These are phyloP conservation scores for Trichoderma afroharzianum DNA, from an alignment of 2,329 filamentous ascomycete genomes.

Conservation along the genomic window DNA sequence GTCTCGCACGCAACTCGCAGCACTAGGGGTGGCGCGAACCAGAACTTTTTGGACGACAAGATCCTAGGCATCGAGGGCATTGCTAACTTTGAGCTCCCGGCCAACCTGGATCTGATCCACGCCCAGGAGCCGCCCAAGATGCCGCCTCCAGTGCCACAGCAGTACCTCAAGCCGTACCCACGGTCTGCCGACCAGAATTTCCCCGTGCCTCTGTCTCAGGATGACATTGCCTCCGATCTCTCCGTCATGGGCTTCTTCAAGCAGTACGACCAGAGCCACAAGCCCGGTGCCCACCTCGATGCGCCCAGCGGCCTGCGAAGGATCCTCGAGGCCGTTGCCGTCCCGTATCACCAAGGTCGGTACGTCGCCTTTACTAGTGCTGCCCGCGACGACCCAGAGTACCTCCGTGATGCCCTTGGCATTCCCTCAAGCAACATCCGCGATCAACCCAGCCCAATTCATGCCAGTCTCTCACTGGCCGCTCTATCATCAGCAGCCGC, in stretches of 20 bases:
- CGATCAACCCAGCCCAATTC: slow-evolving; percentile 37
- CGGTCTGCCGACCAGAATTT: slow-evolving; percentile 54
- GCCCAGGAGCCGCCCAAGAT: slow-evolving; percentile 55
- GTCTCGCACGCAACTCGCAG: slow-evolving; percentile 62
- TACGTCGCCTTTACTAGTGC: slow-evolving; percentile 48
- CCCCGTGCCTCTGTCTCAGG: slow-evolving; percentile 46
- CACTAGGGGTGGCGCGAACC: slow-evolving; percentile 51
- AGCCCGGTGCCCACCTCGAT: slow-evolving; percentile 54
- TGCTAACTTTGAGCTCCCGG: slow-evolving; percentile 55
- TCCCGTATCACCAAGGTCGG: slow-evolving; percentile 44
- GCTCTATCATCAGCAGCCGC: slow-evolving; percentile 37
- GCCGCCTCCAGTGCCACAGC: slow-evolving; percentile 53
- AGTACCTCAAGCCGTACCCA: slow-evolving; percentile 57
- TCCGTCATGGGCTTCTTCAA: slow-evolving; percentile 57
- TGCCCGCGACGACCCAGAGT: slow-evolving; percentile 46
- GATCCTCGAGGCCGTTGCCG: slow-evolving; percentile 53
- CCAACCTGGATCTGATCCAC: slow-evolving; percentile 55
- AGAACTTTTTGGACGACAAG: slow-evolving; percentile 56
- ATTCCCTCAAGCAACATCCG: slow-evolving; percentile 43
- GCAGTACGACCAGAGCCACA: slow-evolving; percentile 52
- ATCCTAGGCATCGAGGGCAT: slow-evolving; percentile 58
- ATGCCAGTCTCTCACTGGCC: slow-evolving; percentile 24
- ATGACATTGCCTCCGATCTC: slow-evolving; percentile 54
- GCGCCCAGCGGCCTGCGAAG: slow-evolving; percentile 50
- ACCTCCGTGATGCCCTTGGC: slow-evolving; percentile 48